A percentile compares a stretch with the other conserved stretches of the same genome.
Evolutionary conservation across 768 basidiomycete species (phyloP).

Genomic region (Amanita brunnescens): DNA sequence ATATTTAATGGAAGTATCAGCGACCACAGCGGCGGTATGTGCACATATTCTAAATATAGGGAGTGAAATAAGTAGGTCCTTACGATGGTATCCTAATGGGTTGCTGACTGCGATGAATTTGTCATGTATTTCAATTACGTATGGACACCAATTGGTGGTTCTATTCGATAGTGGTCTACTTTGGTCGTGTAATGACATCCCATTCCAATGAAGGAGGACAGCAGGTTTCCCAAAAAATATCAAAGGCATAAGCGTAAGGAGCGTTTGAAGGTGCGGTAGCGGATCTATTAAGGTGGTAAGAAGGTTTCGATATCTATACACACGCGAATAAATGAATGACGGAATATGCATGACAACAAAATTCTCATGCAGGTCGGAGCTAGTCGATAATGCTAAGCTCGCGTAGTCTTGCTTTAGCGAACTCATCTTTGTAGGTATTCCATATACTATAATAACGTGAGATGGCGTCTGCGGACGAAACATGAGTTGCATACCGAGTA

Average conservation of each 20-base stretch:
- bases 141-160: neutral
- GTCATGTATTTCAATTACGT: neutral
- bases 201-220: neutral
- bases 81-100: neutral
- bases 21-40: constrained; percentile 43
- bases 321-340: neutral
- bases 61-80: neutral
- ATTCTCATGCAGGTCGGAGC: constrained; percentile 9
- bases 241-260: neutral
- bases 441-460: constrained; percentile 64
- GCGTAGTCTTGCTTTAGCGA: constrained; percentile 72
- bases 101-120: neutral
- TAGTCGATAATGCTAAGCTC: constrained; percentile 76
- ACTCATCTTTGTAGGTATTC: constrained; percentile 92
- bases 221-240: neutral
- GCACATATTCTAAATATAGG: neutral
- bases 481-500: constrained; percentile 50
- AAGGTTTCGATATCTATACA: neutral
- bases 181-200: neutral
- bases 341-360: neutral
- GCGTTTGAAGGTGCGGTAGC: neutral
- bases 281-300: neutral
- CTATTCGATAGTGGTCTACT: neutral
- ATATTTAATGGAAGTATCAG: constrained; percentile 32
- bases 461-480: too few species aligned